Evolutionary conservation across 1,284 basidiomycete genomes (phyloP).

Genomic region (Sporisorium reilianum): DNA sequence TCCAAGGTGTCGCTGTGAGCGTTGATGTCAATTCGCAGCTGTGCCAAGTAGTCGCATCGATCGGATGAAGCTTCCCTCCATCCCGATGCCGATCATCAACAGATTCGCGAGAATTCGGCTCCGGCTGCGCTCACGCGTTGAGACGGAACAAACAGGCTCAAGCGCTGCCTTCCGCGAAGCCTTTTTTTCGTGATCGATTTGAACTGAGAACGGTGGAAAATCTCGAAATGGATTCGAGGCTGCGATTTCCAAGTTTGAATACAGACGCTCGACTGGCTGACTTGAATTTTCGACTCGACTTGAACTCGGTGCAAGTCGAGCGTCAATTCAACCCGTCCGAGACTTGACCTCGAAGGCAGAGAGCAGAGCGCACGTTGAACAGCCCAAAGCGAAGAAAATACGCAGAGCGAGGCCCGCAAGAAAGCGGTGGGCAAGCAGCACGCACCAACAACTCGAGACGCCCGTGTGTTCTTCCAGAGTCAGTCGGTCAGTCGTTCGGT

Average conservation of each 20-base stretch:
- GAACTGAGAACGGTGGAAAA: neutral
- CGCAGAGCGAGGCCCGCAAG: neutral
- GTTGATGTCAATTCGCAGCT: constrained; percentile 21
- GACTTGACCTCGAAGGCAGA: neutral
- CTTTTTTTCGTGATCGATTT: constrained; percentile 43
- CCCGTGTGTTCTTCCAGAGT: constrained; percentile 1
- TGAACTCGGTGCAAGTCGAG: neutral
- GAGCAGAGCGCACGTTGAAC: constrained; percentile 3
- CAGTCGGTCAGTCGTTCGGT: neutral
- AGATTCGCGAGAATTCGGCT: constrained; percentile 17
- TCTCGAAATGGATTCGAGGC: neutral
- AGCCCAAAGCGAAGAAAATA: neutral
- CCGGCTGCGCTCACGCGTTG: constrained; percentile 3
- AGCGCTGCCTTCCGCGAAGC: neutral
- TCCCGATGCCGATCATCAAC: constrained; percentile 11
- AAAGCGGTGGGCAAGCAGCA: neutral
- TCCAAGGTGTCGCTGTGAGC: neutral
- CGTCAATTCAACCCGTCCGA: neutral
- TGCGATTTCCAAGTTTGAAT: neutral
- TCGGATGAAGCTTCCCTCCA: neutral
- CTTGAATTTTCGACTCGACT: neutral
- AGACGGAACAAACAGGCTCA: constrained; percentile 43
- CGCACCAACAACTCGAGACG: neutral
- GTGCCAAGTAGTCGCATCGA: neutral
- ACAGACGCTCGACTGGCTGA: neutral